Base-by-base conservation (phyloP, 129 eudicot genomes). In the Flaveria bidentis region DNA sequence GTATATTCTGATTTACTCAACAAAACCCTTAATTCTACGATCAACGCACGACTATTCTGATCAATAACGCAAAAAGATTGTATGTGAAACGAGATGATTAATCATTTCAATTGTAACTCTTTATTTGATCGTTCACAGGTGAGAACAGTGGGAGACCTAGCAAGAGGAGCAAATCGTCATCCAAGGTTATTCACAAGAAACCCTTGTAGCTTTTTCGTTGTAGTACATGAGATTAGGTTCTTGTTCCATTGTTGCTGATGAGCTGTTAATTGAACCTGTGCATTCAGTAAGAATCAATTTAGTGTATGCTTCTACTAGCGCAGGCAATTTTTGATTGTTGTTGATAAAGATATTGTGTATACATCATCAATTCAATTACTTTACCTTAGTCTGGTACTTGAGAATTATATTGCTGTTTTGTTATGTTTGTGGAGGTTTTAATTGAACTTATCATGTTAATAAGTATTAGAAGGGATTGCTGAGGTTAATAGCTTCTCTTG, bases 91-190 rank as follows among this genome's bases (percentile, higher is more conserved):
- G 72, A n/a, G 63, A 50, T 28, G 13, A 50, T 20, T 50, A 50
- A 76, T 50, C 72, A 13, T 33, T 52, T 17, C 16, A 75, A 26
- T 36, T 56, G 14, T 58, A 25, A 68, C 75, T 69, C 39, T 46
- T 30, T 53, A 53, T 42, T n/a, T 74, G 17, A 66, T 46, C 20
- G 47, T 42, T 77, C 73, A 80, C 85, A 92, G 97, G 96, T 73
- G 97, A 92, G n/a, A 85, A 87, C 85, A 77, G 85, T 71, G 83
- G 89, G 49, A 86, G 91, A 45, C 93, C 96, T 66, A 79, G 85
- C 84, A 92, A 92, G 83, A 89, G 87, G 81, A 78, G 75, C 79
- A 92, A 92, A 65, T 83, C 83, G 14, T 85, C 87, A 78, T 20
- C 87, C 78, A 92, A 92, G 97, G 97, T 90, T 77, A 28, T 53